Base-by-base conservation (phyloP, 768 basidiomycete species). In the Pleurotus salmoneostramineus region DNA sequence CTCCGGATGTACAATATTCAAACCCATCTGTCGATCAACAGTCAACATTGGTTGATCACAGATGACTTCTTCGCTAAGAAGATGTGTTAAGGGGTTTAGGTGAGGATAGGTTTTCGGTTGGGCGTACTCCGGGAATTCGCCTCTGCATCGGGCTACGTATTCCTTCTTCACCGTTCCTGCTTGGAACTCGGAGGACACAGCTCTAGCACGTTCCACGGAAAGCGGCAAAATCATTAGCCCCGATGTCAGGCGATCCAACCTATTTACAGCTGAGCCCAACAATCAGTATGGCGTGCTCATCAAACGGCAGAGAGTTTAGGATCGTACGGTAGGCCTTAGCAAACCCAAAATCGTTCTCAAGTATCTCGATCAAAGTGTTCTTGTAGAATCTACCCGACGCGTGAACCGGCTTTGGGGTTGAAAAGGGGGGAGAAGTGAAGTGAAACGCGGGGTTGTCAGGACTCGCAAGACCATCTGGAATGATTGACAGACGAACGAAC, bases 221-320 rank as follows among this genome's bases (percentile, higher is more conserved):
- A 94, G 74, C 0, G 95, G 93, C 52, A 98, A 74, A 64, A 99
- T 90, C 94, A 99, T 95, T 45, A 98, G 76, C 5, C 97, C 97
- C 0, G 93, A 95, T 0, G 97, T 98, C 31, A 98, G 77, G 56
- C 97, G 82, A 72, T 99, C 97, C 56, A 99, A 76, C 57, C 97
- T 83, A 68, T 98, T 99, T 17, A 94, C 89, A 58, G 96, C 96
- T 98, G 67, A n/a, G 40, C 32, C 35, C 52, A 50, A 58, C 54
- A 44, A 58, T 61, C 47, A 56, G 51, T 59, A 60, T 42, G 46
- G 40, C 32, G 32, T 50, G 17, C 27, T 52, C 43, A 14, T 43
- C 37, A 21, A 58, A 50, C 31, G 50, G 56, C n/a, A 5, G 27
- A 42, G 52, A 43, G 37, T 59, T 8, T 45, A 27, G 56, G 56